A percentile compares a stretch with the other conserved stretches of the same genome.
Conservation (phyloP, 345 rosid species). For the Citropsis articulata region DNA sequence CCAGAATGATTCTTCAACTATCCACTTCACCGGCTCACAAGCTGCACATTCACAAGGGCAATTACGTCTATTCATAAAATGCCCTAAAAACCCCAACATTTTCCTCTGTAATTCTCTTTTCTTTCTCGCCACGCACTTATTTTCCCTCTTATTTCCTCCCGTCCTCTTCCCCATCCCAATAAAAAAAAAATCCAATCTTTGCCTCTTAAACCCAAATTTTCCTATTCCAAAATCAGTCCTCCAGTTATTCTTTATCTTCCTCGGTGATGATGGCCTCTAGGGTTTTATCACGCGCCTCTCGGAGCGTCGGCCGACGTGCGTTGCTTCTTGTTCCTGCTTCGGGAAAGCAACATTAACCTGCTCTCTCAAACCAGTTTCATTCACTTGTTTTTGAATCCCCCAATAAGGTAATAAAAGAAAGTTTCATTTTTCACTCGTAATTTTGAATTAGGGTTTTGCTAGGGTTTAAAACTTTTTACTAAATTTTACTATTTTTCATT, state of each 20-base stretch:
- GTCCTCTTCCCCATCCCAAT: not conserved
- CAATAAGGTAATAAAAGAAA: constrained; percentile 27
- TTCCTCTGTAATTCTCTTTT: not conserved
- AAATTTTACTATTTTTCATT: not conserved
- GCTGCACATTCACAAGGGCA: constrained; percentile 12
- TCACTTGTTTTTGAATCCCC: constrained; percentile 33
- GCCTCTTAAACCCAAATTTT: not conserved
- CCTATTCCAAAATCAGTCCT: not conserved
- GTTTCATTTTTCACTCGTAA: not conserved
- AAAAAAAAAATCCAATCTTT: not conserved
- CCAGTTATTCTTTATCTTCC: not conserved
- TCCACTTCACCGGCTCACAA: not conserved
- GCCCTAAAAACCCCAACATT: not conserved
- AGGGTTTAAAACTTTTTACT: constrained; percentile 42
- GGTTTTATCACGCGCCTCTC: constrained; percentile 53
- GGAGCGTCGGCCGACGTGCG: constrained; percentile 45
- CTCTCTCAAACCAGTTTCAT: constrained; percentile 34
- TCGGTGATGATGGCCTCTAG: constrained; percentile 45
- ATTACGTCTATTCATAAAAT: constrained; percentile 17
- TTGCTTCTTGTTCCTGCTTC: constrained; percentile 33
- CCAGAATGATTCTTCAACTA: not conserved
- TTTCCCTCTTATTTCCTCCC: not conserved
- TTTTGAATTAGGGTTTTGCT: constrained; percentile 27
- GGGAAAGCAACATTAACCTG: constrained; percentile 32
- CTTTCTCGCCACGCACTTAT: constrained; percentile 35